Conservation (phyloP, 2,329 filamentous ascomycete genomes). For the Elsinoe australis region DNA sequence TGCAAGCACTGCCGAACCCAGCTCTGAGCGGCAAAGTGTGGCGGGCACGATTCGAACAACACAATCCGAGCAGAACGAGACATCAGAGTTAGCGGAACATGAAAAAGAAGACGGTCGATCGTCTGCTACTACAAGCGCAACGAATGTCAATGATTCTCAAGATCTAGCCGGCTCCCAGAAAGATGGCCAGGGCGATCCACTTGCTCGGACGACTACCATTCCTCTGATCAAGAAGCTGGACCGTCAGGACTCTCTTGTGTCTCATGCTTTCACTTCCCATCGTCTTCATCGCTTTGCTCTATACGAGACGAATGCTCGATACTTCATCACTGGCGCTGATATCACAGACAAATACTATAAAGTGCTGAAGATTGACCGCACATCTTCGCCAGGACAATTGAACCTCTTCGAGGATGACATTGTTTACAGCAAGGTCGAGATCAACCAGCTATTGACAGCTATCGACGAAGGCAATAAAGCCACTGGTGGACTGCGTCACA, state of each 20-base stretch:
- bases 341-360: constrained; percentile 81
- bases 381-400: constrained; percentile 68
- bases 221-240: constrained; percentile 13
- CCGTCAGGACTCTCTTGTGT: constrained; percentile 11
- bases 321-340: constrained; percentile 91
- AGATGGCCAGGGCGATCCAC: not conserved
- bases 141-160: not conserved
- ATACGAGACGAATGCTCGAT: constrained; percentile 88
- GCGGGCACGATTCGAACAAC: not conserved
- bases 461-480: constrained; percentile 92
- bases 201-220: constrained; percentile 10
- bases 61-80: not conserved
- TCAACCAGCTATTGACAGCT: constrained; percentile 84
- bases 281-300: constrained; percentile 93
- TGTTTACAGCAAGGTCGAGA: constrained; percentile 84
- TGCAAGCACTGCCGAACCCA: constrained; percentile 2
- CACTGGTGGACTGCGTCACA: constrained; percentile 80
- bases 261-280: constrained; percentile 20
- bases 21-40: constrained; percentile 4
- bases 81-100: not conserved
- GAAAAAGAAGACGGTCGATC: too few relatives aligned
- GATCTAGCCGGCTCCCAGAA: not conserved
- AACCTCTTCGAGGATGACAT: constrained; percentile 90
- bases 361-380: constrained; percentile 91
- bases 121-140: too few relatives aligned